phyloP scores from a whole-genome alignment of 441 rosid genomes.

The Populus tomentosa region DNA sequence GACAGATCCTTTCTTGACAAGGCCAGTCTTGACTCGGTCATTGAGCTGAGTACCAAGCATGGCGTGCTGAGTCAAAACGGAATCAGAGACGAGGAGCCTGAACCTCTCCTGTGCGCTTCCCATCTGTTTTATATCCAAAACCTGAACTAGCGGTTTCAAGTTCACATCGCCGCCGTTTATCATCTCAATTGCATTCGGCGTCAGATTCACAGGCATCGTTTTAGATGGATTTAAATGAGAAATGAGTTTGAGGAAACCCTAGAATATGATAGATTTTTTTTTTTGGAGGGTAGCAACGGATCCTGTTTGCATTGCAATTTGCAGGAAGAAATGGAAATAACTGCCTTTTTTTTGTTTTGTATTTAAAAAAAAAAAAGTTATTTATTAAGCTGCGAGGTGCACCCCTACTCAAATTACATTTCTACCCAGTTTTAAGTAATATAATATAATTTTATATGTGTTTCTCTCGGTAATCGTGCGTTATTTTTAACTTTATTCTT shows the following conservation, averaged over 20 bases:
- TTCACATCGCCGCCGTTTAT: slow-evolving; percentile 71
- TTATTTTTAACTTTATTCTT: no score
- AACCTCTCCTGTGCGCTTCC: slow-evolving; percentile 64
- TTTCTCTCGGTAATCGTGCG: no score
- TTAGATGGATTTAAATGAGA: not conserved
- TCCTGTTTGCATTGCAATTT: not conserved
- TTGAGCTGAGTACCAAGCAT: slow-evolving; percentile 88
- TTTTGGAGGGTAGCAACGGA: not conserved
- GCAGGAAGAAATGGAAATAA: not conserved
- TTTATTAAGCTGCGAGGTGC: not conserved
- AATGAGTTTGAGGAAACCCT: not conserved
- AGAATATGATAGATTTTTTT: not conserved
- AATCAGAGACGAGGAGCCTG: slow-evolving; percentile 65
- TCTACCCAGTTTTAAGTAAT: not conserved
- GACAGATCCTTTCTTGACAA: slow-evolving; percentile 63
- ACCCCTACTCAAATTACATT: not conserved
- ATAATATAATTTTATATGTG: no score
- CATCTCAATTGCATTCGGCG: slow-evolving; percentile 57
- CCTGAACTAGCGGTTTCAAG: slow-evolving; percentile 76
- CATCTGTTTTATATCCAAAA: slow-evolving; percentile 60
- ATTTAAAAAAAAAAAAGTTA: not conserved
- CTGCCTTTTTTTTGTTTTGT: not conserved
- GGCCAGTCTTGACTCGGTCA: slow-evolving; percentile 56
- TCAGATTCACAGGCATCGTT: slow-evolving; percentile 65
- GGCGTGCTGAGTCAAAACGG: slow-evolving; percentile 58